Conservation (phyloP, 257 asterid genomes). For the Solanum okadae region DNA sequence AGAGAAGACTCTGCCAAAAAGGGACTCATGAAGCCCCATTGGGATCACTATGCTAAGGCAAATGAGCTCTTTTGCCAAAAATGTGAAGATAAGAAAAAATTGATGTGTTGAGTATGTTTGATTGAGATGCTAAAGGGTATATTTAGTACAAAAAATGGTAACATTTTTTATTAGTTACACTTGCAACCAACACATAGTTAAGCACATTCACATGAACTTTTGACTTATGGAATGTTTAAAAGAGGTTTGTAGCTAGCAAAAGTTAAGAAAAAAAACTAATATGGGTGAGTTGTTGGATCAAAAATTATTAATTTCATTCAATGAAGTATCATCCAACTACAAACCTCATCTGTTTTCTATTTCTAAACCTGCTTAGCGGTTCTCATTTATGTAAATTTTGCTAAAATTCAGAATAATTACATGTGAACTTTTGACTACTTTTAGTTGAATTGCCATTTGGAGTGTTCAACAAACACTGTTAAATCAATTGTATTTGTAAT, state of each 20-base stretch:
- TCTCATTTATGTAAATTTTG: background rate
- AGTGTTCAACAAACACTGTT: background rate
- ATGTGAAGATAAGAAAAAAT: background rate
- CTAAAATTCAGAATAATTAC: background rate
- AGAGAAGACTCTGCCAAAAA: conserved; percentile 14
- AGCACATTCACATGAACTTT: conserved; percentile 50
- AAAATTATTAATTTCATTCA: background rate
- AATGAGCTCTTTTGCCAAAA: background rate
- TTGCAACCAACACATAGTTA: conserved; percentile 35
- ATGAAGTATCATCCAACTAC: background rate
- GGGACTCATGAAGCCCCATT: conserved; percentile 44
- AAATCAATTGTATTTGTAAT: background rate
- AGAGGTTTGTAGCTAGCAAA: background rate
- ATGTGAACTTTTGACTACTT: background rate
- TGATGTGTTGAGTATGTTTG: background rate
- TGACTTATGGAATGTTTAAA: background rate
- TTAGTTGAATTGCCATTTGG: background rate
- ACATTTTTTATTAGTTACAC: background rate
- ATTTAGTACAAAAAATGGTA: background rate
- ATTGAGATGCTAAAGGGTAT: background rate
- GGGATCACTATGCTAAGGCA: background rate
- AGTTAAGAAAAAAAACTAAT: background rate
- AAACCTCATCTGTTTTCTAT: background rate
- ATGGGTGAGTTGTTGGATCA: background rate
- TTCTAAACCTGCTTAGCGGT: background rate